phyloP scores from a whole-genome alignment of 495 filamentous ascomycete species.

The Penicillium antarcticum region DNA sequence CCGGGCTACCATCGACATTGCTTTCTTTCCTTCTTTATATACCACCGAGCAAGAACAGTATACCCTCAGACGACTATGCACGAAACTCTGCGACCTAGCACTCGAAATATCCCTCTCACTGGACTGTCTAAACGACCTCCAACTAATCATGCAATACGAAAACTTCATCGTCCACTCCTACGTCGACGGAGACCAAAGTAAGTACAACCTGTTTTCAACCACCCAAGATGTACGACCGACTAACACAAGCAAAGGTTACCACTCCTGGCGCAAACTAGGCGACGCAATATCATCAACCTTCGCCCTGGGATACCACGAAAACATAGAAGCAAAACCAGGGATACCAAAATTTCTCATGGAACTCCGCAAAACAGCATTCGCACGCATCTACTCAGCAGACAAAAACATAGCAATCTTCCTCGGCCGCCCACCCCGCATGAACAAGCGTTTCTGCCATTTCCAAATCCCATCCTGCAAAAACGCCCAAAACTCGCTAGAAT shows the following conservation, averaged over 20 bases:
- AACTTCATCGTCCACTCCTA: slow-evolving; percentile 45
- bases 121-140: slow-evolving; percentile 44
- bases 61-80: slow-evolving; percentile 25
- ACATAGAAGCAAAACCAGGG: slow-evolving; percentile 24
- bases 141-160: slow-evolving; percentile 42
- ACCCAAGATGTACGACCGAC: neutral
- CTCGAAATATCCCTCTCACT: slow-evolving; percentile 38
- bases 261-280: slow-evolving; percentile 41
- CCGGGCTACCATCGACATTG: slow-evolving; percentile 34
- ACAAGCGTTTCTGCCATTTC: slow-evolving; percentile 39
- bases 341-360: slow-evolving; percentile 34
- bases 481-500: slow-evolving; percentile 4
- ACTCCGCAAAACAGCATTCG: slow-evolving; percentile 36
- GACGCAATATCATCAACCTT: slow-evolving; percentile 42
- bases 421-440: slow-evolving; percentile 42
- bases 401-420: slow-evolving; percentile 45
- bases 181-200: slow-evolving; percentile 46
- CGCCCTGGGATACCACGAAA: slow-evolving; percentile 43
- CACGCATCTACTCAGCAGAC: slow-evolving; percentile 42
- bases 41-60: slow-evolving; percentile 24
- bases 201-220: too few species aligned
- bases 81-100: slow-evolving; percentile 27
- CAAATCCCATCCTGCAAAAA: slow-evolving; percentile 26
- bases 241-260: slow-evolving; percentile 30
- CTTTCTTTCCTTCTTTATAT: slow-evolving; percentile 32